Base-by-base conservation (phyloP, 768 basidiomycete genomes). In the Lepiota venenata region DNA sequence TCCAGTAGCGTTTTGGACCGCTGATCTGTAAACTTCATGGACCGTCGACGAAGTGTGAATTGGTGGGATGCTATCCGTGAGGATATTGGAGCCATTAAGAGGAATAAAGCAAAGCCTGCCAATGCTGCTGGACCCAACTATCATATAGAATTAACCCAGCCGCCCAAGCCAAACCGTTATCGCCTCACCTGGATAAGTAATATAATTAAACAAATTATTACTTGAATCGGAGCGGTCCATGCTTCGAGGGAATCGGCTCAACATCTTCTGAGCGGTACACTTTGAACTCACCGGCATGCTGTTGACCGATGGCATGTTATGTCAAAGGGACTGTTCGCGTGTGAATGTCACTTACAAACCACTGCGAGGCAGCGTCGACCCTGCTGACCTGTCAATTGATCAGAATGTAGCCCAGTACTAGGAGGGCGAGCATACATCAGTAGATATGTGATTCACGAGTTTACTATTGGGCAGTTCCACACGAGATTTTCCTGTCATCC, bases 141-240 rank as follows among this genome's bases (percentile, higher is more conserved):
- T 38, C 38, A 20, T 1, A 43, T 15, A 48, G 16, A 59, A 25
- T 52, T 35, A 44, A 50, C 38, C 11, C 10, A 10, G 18, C 25
- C 7, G 15, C 20, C 4, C 1, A 21, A 37, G 9, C 35, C 37
- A 39, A 20, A 21, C 11, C 2, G 21, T 10, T 9, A 6, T 11
- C 16, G 7, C 14, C 52, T n/a, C 53, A 83, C 84, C 69, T 84
- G 75, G 9, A 77, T 72, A 9, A 82, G 64, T n/a, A 86, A 69
- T 48, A 86, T 80, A 45, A 82, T 78, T 32, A 87, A 64, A 56
- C 82, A 84, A 45, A 86, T 70, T 0, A 69, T 70, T 16, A 82
- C 76, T 68, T 88, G 85, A 22, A 87, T 84, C 1, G 85, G 85
- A 2, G 84, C 83, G 0, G 85, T 86, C 85, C 85, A 87, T 25